phyloP scores from a whole-genome alignment of 2,329 filamentous ascomycete species.

The Beauveria pseudobassiana region DNA sequence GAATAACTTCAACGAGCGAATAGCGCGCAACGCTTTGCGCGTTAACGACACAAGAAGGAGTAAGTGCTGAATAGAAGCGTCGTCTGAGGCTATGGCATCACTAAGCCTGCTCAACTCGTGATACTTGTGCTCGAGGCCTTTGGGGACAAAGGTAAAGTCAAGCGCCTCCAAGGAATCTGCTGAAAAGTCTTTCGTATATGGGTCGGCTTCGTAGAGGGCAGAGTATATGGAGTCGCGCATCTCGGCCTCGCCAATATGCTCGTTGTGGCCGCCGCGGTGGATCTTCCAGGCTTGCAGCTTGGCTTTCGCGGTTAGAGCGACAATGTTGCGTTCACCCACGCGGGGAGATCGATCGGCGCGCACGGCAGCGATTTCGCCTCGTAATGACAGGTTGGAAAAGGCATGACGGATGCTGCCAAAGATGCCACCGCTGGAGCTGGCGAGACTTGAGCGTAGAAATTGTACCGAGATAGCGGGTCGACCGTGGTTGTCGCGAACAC shows the following conservation, averaged over 20 bases:
- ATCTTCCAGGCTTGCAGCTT: constrained; percentile 81
- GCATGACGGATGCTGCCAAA: constrained; percentile 76
- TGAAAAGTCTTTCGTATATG: constrained; percentile 39
- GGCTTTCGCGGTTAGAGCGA: constrained; percentile 71
- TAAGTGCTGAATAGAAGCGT: constrained; percentile 49
- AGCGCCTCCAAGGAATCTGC: constrained; percentile 62
- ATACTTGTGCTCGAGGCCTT: constrained; percentile 42
- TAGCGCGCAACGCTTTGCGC: constrained; percentile 52
- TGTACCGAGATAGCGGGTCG: constrained; percentile 73
- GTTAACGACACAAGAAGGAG: constrained; percentile 54
- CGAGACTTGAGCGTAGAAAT: constrained; percentile 59
- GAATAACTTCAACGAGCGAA: constrained; percentile 62
- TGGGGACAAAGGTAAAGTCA: constrained; percentile 68
- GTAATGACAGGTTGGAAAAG: constrained; percentile 60
- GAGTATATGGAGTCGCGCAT: constrained; percentile 55
- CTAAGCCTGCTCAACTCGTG: constrained; percentile 42
- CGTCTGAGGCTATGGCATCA: constrained; percentile 41
- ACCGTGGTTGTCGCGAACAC: constrained; percentile 77
- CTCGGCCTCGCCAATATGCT: constrained; percentile 65
- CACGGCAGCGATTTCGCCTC: constrained; percentile 74
- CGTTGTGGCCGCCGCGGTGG: constrained; percentile 78
- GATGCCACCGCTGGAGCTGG: constrained; percentile 54
- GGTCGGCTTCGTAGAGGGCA: constrained; percentile 50
- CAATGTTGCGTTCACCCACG: constrained; percentile 76
- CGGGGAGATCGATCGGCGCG: constrained; percentile 63